Base-by-base conservation (phyloP, 202 grass and related monocot species). In the Brachypodium distachyon region DNA sequence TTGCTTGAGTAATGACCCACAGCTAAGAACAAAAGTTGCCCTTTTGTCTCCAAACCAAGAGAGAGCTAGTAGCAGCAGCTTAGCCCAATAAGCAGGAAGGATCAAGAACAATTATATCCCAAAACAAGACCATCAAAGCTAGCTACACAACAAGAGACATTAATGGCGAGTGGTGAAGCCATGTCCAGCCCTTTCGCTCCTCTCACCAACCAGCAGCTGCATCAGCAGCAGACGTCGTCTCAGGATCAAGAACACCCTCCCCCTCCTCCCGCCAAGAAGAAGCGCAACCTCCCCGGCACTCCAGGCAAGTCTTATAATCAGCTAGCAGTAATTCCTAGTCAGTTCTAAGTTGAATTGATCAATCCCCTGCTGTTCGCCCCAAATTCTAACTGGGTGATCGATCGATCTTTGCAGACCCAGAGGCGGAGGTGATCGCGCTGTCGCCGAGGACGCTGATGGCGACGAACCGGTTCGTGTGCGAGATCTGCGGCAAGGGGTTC, bases 401-500 rank as follows among this genome's bases (percentile, higher is more conserved):
- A 44, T 67, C 0, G 22, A 28, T 2, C 43, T 3, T 3, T 55
- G 52, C 87, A 97, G 96, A 98, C 47, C 96, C 96, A 18, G 91
- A 88, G 41, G 95, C 95, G 0, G 95, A 97, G 79, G 95, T 97
- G 36, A 92, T 97, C 19, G 86, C 95, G 9, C 80, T 98, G 55
- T 98, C 95, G 9, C 95, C 95, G 11, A 66, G 73, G 39, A 73
- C 91, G 12, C 95, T 98, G 50, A 9, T 98, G 77, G 95, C 95
- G 4, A 98, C 89, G 22, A 98, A 98, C 84, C 73, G 91, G 4
- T 98, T 98, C 80, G 78, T 98, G 57, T 97, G 94, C 87, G 94
- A 97, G 87, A 95, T 99, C 32, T 99, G 96, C 83, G 87, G 90
- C 21, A 99, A 99, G 87, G 96, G 96, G 10, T 99, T 99, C 83